Conservation (phyloP, 148 eudicot species). For the Rhododendron mucronatum region DNA sequence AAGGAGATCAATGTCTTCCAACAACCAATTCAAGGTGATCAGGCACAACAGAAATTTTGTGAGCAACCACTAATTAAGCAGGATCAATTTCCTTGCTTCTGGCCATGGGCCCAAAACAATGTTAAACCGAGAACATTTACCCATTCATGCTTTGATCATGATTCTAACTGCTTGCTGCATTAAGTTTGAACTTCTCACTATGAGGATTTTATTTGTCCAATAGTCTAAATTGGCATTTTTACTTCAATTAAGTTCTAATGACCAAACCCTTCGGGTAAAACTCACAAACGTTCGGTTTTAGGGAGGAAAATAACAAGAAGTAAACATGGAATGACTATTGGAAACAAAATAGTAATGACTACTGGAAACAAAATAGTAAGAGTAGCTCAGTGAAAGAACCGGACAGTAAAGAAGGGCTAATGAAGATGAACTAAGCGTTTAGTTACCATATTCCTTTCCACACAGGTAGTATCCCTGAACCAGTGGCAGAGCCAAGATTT, state of each 20-base stretch:
- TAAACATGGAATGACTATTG: background rate
- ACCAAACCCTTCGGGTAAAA: background rate
- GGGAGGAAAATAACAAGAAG: background rate
- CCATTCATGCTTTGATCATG: background rate
- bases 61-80: background rate
- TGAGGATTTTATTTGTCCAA: background rate
- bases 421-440: background rate
- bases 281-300: background rate
- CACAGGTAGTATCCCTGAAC: background rate
- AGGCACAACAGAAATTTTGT: background rate
- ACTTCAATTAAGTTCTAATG: background rate
- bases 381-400: background rate
- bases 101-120: background rate
- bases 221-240: background rate
- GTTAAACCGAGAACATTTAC: background rate
- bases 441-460: background rate
- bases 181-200: background rate
- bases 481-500: too few species aligned
- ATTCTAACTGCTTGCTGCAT: background rate
- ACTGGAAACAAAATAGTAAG: background rate
- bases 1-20: background rate
- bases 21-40: background rate
- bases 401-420: background rate
- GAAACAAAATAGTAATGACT: background rate
- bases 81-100: background rate